These are phyloP conservation scores for Mariannaea sp. DNA, from an alignment of 2,329 filamentous ascomycete genomes.

Conservation along the genomic window DNA sequence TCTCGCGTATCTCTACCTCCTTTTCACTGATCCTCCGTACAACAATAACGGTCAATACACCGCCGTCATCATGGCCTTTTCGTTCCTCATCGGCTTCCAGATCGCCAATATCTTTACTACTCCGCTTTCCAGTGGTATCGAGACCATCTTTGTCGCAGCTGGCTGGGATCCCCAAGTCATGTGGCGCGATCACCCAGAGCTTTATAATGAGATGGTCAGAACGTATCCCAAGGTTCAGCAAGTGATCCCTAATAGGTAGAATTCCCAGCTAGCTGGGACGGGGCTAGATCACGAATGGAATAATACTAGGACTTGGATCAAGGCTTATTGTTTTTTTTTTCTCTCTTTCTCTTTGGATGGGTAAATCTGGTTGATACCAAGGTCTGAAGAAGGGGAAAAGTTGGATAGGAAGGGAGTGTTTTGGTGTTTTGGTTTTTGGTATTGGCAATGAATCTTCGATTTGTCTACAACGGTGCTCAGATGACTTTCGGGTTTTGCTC, in stretches of 20 bases:
- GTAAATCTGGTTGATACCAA: no score
- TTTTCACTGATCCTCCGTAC: constrained; percentile 80
- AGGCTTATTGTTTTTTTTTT: not conserved
- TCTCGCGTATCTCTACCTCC: constrained; percentile 83
- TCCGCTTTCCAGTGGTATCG: constrained; percentile 84
- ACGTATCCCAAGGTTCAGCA: constrained; percentile 86
- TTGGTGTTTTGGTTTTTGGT: no score
- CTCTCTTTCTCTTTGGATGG: no score
- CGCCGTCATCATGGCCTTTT: constrained; percentile 78
- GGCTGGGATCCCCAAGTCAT: constrained; percentile 74
- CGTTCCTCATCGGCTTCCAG: constrained; percentile 89
- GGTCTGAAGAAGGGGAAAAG: no score
- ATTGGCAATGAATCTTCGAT: no score
- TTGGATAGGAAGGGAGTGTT: no score
- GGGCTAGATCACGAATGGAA: no score
- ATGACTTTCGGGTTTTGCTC: no score
- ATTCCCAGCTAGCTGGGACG: no score
- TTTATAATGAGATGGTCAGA: constrained; percentile 77
- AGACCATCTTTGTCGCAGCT: constrained; percentile 86
- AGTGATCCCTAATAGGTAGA: constrained; percentile 59
- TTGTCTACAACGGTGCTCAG: no score
- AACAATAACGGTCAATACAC: constrained; percentile 72
- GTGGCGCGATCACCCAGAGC: constrained; percentile 77
- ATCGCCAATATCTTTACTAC: constrained; percentile 89
- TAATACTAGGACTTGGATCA: constrained; percentile 11